These are phyloP conservation scores for Schwanniomyces yamadae DNA, from an alignment of 805 yeast genomes.

Conservation along the genomic window DNA sequence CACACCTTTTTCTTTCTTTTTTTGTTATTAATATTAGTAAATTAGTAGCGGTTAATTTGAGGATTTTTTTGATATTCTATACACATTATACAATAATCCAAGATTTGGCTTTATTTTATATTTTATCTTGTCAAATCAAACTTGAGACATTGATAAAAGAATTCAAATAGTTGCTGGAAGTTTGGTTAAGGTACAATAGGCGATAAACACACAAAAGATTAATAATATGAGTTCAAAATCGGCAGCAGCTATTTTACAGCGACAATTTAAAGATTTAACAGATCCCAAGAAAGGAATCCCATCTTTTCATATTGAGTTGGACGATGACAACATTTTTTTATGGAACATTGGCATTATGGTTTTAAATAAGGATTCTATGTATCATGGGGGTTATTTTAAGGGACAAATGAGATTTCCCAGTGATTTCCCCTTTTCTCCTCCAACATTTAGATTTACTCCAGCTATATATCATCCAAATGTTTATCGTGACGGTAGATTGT, in stretches of 20 bases:
- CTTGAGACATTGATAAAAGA: no score
- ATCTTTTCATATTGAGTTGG: slow-evolving; percentile 62
- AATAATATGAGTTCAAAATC: slow-evolving; percentile 47
- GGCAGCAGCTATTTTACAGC: slow-evolving; percentile 83
- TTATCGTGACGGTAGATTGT: slow-evolving; percentile 87
- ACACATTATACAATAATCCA: no score
- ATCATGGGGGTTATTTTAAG: slow-evolving; percentile 91
- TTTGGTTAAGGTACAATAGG: no score
- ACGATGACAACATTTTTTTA: slow-evolving; percentile 54
- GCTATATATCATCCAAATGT: slow-evolving; percentile 95
- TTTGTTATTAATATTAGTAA: background rate
- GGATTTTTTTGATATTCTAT: no score
- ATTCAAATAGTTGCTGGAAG: no score
- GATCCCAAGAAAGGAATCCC: slow-evolving; percentile 78
- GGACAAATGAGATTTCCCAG: slow-evolving; percentile 92
- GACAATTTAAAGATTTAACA: slow-evolving; percentile 90
- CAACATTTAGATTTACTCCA: slow-evolving; percentile 88
- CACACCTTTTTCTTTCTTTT: background rate
- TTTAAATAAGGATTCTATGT: slow-evolving; percentile 81
- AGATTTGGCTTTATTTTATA: no score
- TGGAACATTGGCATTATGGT: slow-evolving; percentile 94
- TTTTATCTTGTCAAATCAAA: no score
- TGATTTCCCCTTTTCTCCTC: slow-evolving; percentile 92
- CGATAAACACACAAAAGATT: background rate
- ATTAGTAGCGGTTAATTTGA: slow-evolving; percentile 3